These are phyloP conservation scores for Erythrobasidium hasegawianum DNA, from an alignment of 1,284 basidiomycete genomes.

Conservation along the genomic window DNA sequence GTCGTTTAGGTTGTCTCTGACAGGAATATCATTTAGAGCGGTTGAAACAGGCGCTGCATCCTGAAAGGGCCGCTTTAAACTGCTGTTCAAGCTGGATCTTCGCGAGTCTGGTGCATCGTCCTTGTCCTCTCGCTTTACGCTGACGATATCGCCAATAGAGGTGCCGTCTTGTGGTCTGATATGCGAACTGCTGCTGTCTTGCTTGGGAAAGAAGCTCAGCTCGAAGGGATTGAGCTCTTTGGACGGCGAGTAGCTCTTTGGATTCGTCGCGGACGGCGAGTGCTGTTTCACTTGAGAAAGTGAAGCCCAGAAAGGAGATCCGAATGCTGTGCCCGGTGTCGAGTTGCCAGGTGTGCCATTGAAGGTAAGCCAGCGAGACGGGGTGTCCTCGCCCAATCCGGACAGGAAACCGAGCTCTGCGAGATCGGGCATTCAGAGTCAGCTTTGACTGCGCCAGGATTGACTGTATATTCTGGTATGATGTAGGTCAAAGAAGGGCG, in stretches of 20 bases:
- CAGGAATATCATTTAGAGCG: background rate
- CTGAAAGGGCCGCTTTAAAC: constrained; percentile 21
- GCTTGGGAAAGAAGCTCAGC: constrained; percentile 26
- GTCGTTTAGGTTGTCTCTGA: background rate
- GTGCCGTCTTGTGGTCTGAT: background rate
- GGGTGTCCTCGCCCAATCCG: constrained; percentile 17
- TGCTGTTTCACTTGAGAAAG: background rate
- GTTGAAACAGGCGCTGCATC: background rate
- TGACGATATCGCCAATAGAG: background rate
- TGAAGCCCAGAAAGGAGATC: constrained; percentile 31
- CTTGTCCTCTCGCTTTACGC: constrained; percentile 4
- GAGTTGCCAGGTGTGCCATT: constrained; percentile 30
- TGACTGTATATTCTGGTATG: too few relatives aligned
- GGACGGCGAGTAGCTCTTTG: constrained; percentile 28
- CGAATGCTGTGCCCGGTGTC: constrained; percentile 31
- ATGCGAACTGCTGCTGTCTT: constrained; percentile 1
- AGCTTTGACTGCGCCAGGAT: too few relatives aligned
- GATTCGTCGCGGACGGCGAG: background rate
- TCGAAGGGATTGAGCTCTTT: constrained; percentile 33
- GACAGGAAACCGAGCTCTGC: constrained; percentile 11
- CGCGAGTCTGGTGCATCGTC: constrained; percentile 6
- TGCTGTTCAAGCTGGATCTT: constrained; percentile 18
- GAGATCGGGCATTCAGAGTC: too few relatives aligned
- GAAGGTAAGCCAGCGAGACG: constrained; percentile 31
- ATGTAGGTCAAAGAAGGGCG: too few relatives aligned